A percentile compares a stretch with the other conserved stretches of the same genome.
Evolutionary conservation across 2,329 filamentous ascomycete genomes (phyloP).

Genomic region (Phyllosticta citrichinensis): DNA sequence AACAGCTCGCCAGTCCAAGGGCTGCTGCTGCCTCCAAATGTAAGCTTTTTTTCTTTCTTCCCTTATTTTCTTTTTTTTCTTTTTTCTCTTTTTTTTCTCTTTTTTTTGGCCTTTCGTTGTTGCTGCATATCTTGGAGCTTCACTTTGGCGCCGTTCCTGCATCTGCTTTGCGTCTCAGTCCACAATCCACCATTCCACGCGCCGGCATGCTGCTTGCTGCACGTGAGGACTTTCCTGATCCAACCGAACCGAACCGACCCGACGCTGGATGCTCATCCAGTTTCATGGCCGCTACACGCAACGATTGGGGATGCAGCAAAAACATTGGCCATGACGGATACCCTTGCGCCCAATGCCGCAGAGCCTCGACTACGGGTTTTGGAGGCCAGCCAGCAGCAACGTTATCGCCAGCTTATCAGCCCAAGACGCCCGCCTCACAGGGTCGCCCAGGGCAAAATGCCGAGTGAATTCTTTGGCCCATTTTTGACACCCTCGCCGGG

Average conservation of each 20-base stretch:
- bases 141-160: background rate
- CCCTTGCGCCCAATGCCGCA: background rate
- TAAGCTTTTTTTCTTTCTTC: background rate
- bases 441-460: background rate
- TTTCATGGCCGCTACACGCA: background rate
- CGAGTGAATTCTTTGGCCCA: background rate
- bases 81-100: background rate
- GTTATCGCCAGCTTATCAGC: background rate
- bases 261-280: background rate
- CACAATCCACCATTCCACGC: background rate
- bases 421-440: background rate
- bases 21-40: background rate
- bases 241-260: background rate
- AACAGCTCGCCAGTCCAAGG: background rate
- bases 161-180: background rate
- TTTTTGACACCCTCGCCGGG: background rate
- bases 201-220: background rate
- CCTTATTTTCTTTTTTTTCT: background rate
- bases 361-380: background rate
- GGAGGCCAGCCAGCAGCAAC: background rate
- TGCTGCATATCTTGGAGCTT: too few relatives aligned
- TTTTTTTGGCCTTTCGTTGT: too few relatives aligned
- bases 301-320: background rate
- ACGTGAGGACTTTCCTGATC: background rate
- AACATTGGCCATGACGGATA: background rate